Base-by-base conservation (phyloP, 768 basidiomycete genomes). In the Epithele typhae region DNA sequence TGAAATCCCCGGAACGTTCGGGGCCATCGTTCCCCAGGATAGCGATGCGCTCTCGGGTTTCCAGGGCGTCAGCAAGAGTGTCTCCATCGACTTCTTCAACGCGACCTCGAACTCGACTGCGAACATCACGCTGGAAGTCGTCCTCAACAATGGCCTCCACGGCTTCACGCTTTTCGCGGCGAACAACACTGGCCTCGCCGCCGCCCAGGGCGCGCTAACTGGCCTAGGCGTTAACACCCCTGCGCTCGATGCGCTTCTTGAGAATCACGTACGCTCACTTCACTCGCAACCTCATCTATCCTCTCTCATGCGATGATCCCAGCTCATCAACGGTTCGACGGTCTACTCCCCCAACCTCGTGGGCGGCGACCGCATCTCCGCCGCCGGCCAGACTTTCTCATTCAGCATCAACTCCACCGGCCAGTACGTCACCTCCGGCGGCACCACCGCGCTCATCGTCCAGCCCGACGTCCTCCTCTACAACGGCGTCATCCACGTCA, bases 151-250 rank as follows among this genome's bases (percentile, higher is more conserved):
- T 3, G 51, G 62, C 1, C 62, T 73, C 1, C 61, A 51, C 21
- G 87, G 85, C 2, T 70, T 82, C 49, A 89, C 87, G 1, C 52
- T 87, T 33, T 87, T 89, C 57, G 76, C 80, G 3, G 87, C 87
- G 7, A 73, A 65, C 48, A 70, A 82, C 54, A 61, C 63, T 5
- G 60, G 66, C 0, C 67, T 69, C 0, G 63, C 67, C 24, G 27
- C 18, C 1, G 46, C 46, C 2, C 24, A 7, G 8, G 60, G 68
- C 35, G 47, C 57, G 3, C 53, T 71, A 40, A 33, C 68, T 24
- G 44, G 65, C 27, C 50, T 73, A 45, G 50, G 64, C 27, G 57
- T 67, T 21, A 87, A 86, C 55, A 39, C 54, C 19, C 74, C 77
- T 0, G 70, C 72, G 5, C 45, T 84, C 27, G 25, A 51, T 3